phyloP scores from a whole-genome alignment of 2,329 filamentous ascomycete species.

The Penicillium brasilianum region DNA sequence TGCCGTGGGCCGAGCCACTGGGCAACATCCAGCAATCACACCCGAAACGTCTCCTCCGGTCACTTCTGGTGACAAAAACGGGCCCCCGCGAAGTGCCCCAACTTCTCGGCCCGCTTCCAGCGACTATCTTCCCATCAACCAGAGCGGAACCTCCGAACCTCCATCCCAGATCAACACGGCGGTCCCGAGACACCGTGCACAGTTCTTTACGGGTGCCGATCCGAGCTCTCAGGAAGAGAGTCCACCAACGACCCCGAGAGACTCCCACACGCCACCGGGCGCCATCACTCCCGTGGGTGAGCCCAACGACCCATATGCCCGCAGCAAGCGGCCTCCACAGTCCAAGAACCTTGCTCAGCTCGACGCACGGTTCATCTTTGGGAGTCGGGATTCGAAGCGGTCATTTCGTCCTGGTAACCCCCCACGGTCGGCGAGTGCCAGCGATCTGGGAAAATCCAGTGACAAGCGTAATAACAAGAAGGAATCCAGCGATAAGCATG shows the following conservation, averaged over 20 bases:
- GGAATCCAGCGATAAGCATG: conserved; percentile 54
- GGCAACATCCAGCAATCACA: conserved; percentile 51
- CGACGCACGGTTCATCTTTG: conserved; percentile 84
- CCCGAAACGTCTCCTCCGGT: conserved; percentile 60
- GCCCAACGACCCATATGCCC: conserved; percentile 84
- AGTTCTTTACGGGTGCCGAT: conserved; percentile 64
- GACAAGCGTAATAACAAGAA: conserved; percentile 61
- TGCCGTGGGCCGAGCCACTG: conserved; percentile 39
- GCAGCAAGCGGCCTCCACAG: conserved; percentile 75
- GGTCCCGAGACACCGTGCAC: conserved; percentile 56
- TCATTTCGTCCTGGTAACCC: conserved; percentile 46
- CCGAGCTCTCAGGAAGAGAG: conserved; percentile 63
- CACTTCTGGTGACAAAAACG: conserved; percentile 41
- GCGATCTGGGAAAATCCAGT: conserved; percentile 47
- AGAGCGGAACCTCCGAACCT: conserved; percentile 51
- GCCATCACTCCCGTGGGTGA: conserved; percentile 81
- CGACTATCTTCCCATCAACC: conserved; percentile 47
- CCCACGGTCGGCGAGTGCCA: conserved; percentile 55
- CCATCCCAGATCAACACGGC: conserved; percentile 48
- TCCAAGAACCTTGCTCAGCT: conserved; percentile 68
- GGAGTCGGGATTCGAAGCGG: conserved; percentile 71
- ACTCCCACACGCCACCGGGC: conserved; percentile 63
- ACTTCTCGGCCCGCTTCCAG: conserved; percentile 49
- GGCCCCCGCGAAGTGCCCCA: conserved; percentile 41
- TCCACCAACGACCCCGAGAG: conserved; percentile 64